phyloP scores from a whole-genome alignment of 257 asterid species.

The Oldenlandia corymbosa region DNA sequence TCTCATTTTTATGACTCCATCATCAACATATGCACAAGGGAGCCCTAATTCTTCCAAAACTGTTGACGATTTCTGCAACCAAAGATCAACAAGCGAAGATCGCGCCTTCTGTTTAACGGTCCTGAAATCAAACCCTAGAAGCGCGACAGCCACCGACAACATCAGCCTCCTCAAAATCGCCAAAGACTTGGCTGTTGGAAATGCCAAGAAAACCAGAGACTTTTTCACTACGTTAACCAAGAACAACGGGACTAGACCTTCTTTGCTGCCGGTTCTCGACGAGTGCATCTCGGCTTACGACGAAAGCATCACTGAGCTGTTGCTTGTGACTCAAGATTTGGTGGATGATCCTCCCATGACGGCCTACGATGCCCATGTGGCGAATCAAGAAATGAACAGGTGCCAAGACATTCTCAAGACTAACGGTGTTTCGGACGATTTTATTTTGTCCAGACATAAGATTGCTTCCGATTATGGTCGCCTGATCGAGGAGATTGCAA shows the following conservation, averaged over 20 bases:
- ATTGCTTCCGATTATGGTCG: conserved; percentile 6
- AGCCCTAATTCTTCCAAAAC: background rate
- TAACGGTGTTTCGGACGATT: conserved; percentile 1
- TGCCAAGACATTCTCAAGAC: background rate
- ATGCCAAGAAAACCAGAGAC: conserved; percentile 10
- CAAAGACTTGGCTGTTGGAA: conserved; percentile 13
- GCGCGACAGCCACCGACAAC: conserved; percentile 4
- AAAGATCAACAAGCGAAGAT: conserved; percentile 10
- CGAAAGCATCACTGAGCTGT: background rate
- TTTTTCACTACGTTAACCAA: background rate
- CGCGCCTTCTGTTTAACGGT: conserved; percentile 6
- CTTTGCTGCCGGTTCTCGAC: background rate
- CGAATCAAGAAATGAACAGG: background rate
- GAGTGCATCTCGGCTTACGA: conserved; percentile 10
- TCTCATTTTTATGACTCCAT: background rate
- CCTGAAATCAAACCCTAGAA: conserved; percentile 10
- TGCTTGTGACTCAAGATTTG: conserved; percentile 3
- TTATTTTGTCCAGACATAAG: conserved; percentile 4
- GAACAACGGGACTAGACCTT: background rate
- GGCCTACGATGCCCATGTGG: conserved; percentile 10
- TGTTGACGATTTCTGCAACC: conserved; percentile 6
- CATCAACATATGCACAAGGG: background rate
- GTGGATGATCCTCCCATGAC: conserved; percentile 21
- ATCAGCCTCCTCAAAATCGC: conserved; percentile 7
- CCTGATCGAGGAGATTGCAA: conserved; percentile 8